Evolutionary conservation across 177 flowering plant species (phyloP).

Genomic region (Telopea speciosissima): DNA sequence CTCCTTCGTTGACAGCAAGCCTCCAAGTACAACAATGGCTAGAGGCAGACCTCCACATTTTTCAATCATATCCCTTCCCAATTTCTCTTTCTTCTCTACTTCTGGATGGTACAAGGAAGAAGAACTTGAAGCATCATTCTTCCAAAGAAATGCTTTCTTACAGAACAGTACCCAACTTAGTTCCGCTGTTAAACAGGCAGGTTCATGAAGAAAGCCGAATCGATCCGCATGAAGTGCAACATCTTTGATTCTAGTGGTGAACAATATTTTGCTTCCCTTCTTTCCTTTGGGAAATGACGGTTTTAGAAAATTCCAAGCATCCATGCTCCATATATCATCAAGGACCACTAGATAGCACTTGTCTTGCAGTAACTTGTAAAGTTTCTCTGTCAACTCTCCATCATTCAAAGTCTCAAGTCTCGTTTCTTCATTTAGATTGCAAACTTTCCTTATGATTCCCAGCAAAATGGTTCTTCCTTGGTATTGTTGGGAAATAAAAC

Average conservation of each 20-base stretch:
- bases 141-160: neutral
- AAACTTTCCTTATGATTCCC: neutral
- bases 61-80: neutral
- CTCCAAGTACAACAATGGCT: constrained; percentile 3
- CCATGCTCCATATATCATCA: neutral
- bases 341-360: constrained; percentile 7
- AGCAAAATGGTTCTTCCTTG: neutral
- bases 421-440: neutral
- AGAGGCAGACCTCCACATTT: constrained; percentile 5
- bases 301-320: constrained; percentile 3
- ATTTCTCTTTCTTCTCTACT: neutral
- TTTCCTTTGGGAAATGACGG: neutral
- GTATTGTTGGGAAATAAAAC: constrained; percentile 10
- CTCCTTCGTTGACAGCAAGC: neutral
- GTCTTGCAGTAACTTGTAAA: neutral
- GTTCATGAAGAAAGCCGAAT: neutral
- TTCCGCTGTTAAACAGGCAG: neutral
- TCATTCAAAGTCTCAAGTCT: neutral
- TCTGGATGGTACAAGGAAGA: neutral
- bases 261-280: neutral
- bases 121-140: neutral
- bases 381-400: neutral
- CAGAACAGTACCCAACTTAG: constrained; percentile 12
- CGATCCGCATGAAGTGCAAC: neutral
- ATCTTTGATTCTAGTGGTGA: constrained; percentile 4